Evolutionary conservation across 1,284 basidiomycete species (phyloP), one percentile per base, ranked within the genome.

Genomic region (Tilletiaria anomala): DNA sequence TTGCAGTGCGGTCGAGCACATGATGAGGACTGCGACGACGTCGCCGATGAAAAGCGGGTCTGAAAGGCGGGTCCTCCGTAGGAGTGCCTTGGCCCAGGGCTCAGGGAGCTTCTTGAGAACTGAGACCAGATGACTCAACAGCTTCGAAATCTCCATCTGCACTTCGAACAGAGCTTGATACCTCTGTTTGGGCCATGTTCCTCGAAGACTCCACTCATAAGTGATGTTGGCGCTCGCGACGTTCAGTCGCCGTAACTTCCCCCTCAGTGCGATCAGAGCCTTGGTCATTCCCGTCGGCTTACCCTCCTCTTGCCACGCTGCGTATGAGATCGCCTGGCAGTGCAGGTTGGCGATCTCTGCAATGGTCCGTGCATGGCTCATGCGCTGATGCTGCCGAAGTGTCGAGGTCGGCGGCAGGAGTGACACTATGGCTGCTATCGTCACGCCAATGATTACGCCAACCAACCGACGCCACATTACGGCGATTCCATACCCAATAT

Each of bases 1-100:
- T n/a, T 79, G 74, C 22, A 89, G 70, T 1, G 83, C 75, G 0
- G 69, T 65, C 0, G 69, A 65, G 65, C 69, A 50, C 60, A 68
- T 63, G 14, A 32, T 38, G 23, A 57, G 48, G 75, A 82, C 43
- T 18, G 37, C 26, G 21, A 56, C 45, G 33, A 47, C 40, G 48
- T 87, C 84, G 2, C 83, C 85, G 45, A 87, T 77, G 54, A 88
- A 88, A 48, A 79, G 75, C 0, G 80, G 75, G 61, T 88, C 83
- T 11, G 79, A 69, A 48, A 88, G 76, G 1, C 82, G 73, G 0
- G 83, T 83, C 16, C 83, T 70, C 15, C 75, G 74, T 14, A 88
- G 71, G 47, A 87, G 77, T 0, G 83, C 84, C 20, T 74, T 48
- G 16, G 53, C 0, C 43, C 50, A 2, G 53, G 45, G 4, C 55